phyloP scores from a whole-genome alignment of 1,284 basidiomycete species.

The Tranzscheliella williamsii region DNA sequence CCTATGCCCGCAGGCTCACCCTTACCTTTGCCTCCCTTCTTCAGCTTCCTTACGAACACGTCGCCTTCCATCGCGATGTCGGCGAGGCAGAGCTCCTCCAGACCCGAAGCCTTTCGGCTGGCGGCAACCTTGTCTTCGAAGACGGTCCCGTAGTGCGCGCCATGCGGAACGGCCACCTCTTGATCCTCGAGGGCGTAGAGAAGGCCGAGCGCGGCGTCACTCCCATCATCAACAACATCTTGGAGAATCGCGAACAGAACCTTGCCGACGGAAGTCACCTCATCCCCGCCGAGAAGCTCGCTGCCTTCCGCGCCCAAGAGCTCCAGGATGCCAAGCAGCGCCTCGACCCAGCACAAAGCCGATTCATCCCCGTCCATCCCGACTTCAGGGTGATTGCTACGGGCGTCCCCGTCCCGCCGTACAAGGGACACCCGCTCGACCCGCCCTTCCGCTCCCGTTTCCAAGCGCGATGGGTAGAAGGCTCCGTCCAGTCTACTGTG shows the following conservation, averaged over 20 bases:
- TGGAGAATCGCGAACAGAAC: slow-evolving; percentile 60
- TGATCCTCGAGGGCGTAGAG: slow-evolving; percentile 62
- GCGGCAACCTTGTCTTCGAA: slow-evolving; percentile 57
- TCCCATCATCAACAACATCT: slow-evolving; percentile 61
- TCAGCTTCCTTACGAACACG: slow-evolving; percentile 60
- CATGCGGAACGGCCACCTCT: slow-evolving; percentile 60
- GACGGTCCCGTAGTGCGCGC: slow-evolving; percentile 61
- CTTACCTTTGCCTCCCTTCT: slow-evolving; percentile 60
- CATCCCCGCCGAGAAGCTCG: slow-evolving; percentile 59
- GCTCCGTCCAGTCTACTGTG: slow-evolving; percentile 37
- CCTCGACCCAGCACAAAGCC: slow-evolving; percentile 5
- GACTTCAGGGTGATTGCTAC: slow-evolving; percentile 62
- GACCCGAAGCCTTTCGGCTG: slow-evolving; percentile 51
- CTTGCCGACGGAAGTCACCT: slow-evolving; percentile 62
- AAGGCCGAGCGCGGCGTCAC: slow-evolving; percentile 59
- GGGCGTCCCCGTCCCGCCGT: slow-evolving; percentile 60
- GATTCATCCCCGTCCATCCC: slow-evolving; percentile 60
- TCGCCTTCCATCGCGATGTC: slow-evolving; percentile 61
- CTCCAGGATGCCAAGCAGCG: slow-evolving; percentile 15
- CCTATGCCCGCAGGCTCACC: slow-evolving; percentile 60
- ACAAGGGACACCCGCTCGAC: slow-evolving; percentile 61
- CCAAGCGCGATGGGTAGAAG: slow-evolving; percentile 60
- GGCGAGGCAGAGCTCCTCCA: slow-evolving; percentile 62
- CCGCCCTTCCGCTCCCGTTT: slow-evolving; percentile 63
- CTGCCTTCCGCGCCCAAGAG: slow-evolving; percentile 30